phyloP scores from a whole-genome alignment of 495 filamentous ascomycete species.

The Copromyces sp. region DNA sequence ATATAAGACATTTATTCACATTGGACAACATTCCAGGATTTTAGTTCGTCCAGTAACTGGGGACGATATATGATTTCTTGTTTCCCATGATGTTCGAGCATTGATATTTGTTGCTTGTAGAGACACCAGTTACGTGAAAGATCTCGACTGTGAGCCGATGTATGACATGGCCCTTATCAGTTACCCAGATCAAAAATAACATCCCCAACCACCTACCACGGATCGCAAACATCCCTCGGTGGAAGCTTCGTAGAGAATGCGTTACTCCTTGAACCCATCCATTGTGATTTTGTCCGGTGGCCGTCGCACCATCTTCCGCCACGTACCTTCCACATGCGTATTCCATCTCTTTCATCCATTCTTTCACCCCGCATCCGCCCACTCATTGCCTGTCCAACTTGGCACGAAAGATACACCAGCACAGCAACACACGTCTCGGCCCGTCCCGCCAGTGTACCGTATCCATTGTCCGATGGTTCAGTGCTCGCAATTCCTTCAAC shows the following conservation, averaged over 20 bases:
- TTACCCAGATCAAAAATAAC: neutral
- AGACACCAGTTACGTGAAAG: neutral
- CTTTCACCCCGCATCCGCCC: neutral
- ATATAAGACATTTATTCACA: neutral
- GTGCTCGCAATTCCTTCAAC: neutral
- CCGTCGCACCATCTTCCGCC: neutral
- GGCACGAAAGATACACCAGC: neutral
- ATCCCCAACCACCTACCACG: neutral
- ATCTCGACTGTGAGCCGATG: neutral
- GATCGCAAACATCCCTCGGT: neutral
- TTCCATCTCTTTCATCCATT: neutral
- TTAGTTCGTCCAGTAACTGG: neutral
- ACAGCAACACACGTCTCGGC: neutral
- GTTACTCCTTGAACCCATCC: neutral
- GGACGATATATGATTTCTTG: neutral
- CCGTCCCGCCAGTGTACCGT: neutral
- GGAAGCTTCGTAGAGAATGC: neutral
- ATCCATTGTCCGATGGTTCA: neutral
- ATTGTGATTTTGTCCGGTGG: neutral
- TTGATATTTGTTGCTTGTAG: neutral
- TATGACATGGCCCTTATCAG: neutral
- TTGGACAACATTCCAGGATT: neutral
- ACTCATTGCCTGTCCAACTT: neutral
- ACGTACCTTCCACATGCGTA: neutral
- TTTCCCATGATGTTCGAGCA: neutral